Evolutionary conservation across 225 moss, liverwort and hornwort genomes (phyloP), one percentile per base, ranked within the genome.

Genomic region (Marchantia paleacea): DNA sequence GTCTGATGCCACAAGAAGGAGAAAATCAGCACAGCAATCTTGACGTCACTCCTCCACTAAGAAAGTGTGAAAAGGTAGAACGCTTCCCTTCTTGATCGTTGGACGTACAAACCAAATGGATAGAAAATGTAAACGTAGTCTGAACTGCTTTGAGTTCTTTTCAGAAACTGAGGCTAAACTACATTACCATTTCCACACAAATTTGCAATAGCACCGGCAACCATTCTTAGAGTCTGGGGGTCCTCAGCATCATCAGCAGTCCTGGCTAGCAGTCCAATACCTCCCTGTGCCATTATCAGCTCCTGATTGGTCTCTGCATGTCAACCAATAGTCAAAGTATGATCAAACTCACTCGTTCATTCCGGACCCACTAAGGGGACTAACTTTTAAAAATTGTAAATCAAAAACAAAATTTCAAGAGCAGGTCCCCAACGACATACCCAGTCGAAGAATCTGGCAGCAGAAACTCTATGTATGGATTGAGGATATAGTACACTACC

Each of bases 221-320:
- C 94, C 96, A 97, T 97, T 55, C 94, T 76, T 0, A 94, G 89
- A 25, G 94, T 94, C 79, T 97, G 96, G 11, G 93, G 94, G 83
- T 97, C 96, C 74, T 97, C 94, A 69, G 96, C 94, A 81, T 97
- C 94, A 79, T 97, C 93, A 55, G 93, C 94, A 53, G 94, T 97
- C 65, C 90, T 88, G 54, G 96, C 94, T 78, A 97, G 86, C 30
- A 97, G 89, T 63, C 91, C 92, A 71, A 97, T 97, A 52, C 97
- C 97, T 82, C 97, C 97, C 78, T 97, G 97, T 26, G 94, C 89
- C 94, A 94, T 97, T 13, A 97, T 97, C 30, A 97, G 86, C 87
- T 97, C 97, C 78, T 97, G 97, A 73, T 94, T 97, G 73, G 90
- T 97, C 81, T 97, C 94, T 94, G 92, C 83, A 49, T 53, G 62